Base-by-base conservation (phyloP, 2,329 filamentous ascomycete genomes). In the Raffaelea deltoideospora region DNA sequence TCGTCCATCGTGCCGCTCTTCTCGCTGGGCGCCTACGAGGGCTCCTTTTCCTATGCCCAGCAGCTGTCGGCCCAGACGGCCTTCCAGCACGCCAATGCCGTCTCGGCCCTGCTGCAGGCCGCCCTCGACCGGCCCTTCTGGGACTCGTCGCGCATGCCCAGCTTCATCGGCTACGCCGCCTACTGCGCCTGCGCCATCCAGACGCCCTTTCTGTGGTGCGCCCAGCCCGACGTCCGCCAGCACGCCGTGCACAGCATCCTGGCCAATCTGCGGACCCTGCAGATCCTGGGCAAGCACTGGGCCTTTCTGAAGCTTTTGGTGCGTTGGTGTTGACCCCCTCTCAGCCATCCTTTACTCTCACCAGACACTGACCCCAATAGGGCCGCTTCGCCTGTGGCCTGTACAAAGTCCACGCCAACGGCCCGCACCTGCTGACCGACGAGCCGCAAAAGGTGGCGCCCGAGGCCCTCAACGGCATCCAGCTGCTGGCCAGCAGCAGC, bases 141-240 rank as follows among this genome's bases (percentile, higher is more conserved):
- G 32, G 22, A 23, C 20, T 13, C 19, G 14, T 13, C 32, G 11
- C 19, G 22, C 3, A 26, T 26, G 22, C 32, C 32, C 14, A 44
- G 39, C n/a, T 48, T 44, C 20, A 35, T 48, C 30, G 44, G 42
- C 4, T 47, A 46, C 29, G 41, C 41, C 1, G 45, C 44, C 3
- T 48, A 48, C 24, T 46, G 44, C 15, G 40, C 44, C 2, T 45
- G 44, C 15, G 47, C 47, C 1, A 43, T 48, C 11, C 41, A 46
- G 23, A 48, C 46, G 2, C 47, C 47, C 3, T 48, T 48, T 29
- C 36, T 48, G 28, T 45, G 47, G 45, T 47, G 40, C n/a, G 27
- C 35, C 2, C 40, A 47, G 4, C n/a, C 20, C 4, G 31, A 21
- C 2, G 38, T 47, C 9, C 44, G 37, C 35, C 40, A 47, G 10